A percentile compares a stretch with the other conserved stretches of the same genome.
These are phyloP conservation scores for Metarhizium robertsii DNA, from an alignment of 2,329 filamentous ascomycete genomes.

Conservation along the genomic window DNA sequence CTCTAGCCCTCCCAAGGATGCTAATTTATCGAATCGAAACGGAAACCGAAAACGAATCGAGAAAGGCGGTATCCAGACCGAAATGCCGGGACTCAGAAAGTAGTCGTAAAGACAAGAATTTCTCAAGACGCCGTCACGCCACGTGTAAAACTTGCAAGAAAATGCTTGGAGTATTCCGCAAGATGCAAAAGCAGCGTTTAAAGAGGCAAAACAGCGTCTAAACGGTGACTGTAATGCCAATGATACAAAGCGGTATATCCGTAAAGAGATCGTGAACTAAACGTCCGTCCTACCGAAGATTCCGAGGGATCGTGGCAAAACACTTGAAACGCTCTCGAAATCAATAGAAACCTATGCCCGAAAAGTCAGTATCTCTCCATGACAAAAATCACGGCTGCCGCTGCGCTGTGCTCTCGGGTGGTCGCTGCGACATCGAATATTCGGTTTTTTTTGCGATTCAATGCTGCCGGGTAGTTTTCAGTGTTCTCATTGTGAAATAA, in stretches of 20 bases:
- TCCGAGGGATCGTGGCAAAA: slow-evolving; percentile 31
- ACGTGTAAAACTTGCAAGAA: slow-evolving; percentile 20
- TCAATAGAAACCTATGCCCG: slow-evolving; percentile 27
- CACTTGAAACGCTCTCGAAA: slow-evolving; percentile 30
- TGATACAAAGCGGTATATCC: slow-evolving; percentile 15
- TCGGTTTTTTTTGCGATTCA: not conserved
- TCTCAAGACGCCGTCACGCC: slow-evolving; percentile 32
- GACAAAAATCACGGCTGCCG: not conserved
- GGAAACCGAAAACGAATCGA: slow-evolving; percentile 23
- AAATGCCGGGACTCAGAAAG: slow-evolving; percentile 27
- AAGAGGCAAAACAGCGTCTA: slow-evolving; percentile 8
- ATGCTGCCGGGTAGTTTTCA: no score
- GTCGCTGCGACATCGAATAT: not conserved
- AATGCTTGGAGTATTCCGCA: slow-evolving; percentile 19
- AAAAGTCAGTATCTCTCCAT: slow-evolving; percentile 14
- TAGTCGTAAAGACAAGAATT: slow-evolving; percentile 26
- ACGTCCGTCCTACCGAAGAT: slow-evolving; percentile 28
- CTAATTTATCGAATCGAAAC: slow-evolving; percentile 18
- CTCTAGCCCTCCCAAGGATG: slow-evolving; percentile 16
- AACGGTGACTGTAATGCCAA: slow-evolving; percentile 14
- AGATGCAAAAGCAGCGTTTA: slow-evolving; percentile 8
- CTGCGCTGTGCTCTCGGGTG: not conserved
- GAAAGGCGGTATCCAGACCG: slow-evolving; percentile 26
- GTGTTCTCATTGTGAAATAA: no score
- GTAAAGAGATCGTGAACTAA: slow-evolving; percentile 16